Evolutionary conservation across 768 basidiomycete species (phyloP).

Genomic region (Tricholoma saponaceum): DNA sequence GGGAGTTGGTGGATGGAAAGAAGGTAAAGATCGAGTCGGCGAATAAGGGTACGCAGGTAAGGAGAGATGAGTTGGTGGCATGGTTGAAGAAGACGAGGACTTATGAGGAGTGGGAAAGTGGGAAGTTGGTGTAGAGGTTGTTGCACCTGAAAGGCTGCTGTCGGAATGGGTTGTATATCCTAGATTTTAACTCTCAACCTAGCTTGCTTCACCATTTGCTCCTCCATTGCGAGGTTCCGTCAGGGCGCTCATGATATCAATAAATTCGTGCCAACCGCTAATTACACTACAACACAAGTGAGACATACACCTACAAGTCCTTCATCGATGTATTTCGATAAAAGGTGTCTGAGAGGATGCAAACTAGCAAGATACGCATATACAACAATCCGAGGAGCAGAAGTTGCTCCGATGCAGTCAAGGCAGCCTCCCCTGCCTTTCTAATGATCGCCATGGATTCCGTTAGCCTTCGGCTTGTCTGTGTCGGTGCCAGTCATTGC

Average conservation of each 20-base stretch:
- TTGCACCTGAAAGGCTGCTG: background rate
- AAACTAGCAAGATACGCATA: background rate
- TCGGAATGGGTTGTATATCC: background rate
- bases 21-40: slow-evolving; percentile 61
- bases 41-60: slow-evolving; percentile 64
- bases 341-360: background rate
- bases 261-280: background rate
- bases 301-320: background rate
- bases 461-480: slow-evolving; percentile 1
- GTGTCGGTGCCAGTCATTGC: slow-evolving; percentile 21
- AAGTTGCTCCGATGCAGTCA: background rate
- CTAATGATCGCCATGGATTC: background rate
- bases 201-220: background rate
- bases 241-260: no score
- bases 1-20: slow-evolving; percentile 71
- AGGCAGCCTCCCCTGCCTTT: background rate
- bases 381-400: background rate
- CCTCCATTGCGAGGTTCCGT: background rate
- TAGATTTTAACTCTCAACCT: background rate
- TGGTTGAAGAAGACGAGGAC: slow-evolving; percentile 55
- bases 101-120: slow-evolving; percentile 40
- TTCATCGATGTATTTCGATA: background rate
- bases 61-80: slow-evolving; percentile 52
- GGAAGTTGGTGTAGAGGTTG: slow-evolving; percentile 23
- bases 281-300: background rate